A percentile compares a stretch with the other conserved stretches of the same genome.
phyloP scores from a whole-genome alignment of 495 filamentous ascomycete species.

The Entonaema liquescens region DNA sequence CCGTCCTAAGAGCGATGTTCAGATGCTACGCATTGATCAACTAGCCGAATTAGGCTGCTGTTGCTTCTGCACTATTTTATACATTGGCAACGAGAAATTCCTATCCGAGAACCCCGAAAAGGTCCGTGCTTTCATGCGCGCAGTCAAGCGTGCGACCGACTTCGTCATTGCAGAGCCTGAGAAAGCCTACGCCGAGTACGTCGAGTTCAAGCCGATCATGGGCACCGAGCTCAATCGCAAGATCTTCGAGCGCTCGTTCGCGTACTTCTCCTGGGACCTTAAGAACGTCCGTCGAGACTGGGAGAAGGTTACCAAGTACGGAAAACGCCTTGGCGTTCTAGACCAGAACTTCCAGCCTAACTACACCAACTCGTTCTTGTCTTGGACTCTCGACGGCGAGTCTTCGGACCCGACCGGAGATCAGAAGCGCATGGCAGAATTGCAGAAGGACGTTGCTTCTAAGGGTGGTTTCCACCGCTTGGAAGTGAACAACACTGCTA shows the following conservation, averaged over 20 bases:
- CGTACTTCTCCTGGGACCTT: slow-evolving; percentile 74
- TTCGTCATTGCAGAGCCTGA: slow-evolving; percentile 68
- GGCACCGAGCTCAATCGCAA: slow-evolving; percentile 69
- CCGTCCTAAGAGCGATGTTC: slow-evolving; percentile 67
- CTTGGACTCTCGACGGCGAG: slow-evolving; percentile 67
- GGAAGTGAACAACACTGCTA: slow-evolving; percentile 6
- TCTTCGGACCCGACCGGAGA: slow-evolving; percentile 69
- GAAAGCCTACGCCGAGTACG: slow-evolving; percentile 67
- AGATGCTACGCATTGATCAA: slow-evolving; percentile 79
- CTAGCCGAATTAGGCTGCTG: slow-evolving; percentile 76
- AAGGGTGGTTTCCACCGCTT: slow-evolving; percentile 59
- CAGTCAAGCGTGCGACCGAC: slow-evolving; percentile 72
- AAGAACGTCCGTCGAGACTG: slow-evolving; percentile 76
- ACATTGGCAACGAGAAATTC: slow-evolving; percentile 73
- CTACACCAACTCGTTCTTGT: slow-evolving; percentile 72
- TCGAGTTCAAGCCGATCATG: slow-evolving; percentile 75
- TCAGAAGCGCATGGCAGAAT: slow-evolving; percentile 70
- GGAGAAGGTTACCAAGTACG: slow-evolving; percentile 74
- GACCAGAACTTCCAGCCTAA: slow-evolving; percentile 66
- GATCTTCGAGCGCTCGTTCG: slow-evolving; percentile 76
- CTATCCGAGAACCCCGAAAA: slow-evolving; percentile 66
- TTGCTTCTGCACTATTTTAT: slow-evolving; percentile 79
- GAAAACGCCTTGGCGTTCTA: slow-evolving; percentile 70
- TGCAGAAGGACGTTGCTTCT: slow-evolving; percentile 66
- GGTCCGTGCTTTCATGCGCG: slow-evolving; percentile 67